Evolutionary conservation across 208 protist genomes (phyloP).

Genomic region (Angomonas ambiguus): DNA sequence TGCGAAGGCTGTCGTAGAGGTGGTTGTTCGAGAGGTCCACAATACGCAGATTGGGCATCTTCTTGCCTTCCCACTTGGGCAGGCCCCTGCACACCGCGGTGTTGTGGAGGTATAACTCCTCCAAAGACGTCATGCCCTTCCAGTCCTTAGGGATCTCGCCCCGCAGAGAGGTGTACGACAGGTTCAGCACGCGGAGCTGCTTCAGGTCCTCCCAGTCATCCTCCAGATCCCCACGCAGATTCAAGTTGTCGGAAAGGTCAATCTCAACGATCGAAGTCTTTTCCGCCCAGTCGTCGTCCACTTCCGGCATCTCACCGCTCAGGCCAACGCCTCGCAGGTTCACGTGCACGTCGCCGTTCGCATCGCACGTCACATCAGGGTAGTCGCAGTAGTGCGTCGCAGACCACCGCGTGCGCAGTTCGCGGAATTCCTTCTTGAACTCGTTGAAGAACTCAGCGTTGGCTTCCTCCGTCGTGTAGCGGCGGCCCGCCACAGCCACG

Average conservation of each 20-base stretch:
- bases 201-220: conserved; percentile 11
- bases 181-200: conserved; percentile 15
- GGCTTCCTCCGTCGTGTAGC: neutral
- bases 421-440: conserved; percentile 15
- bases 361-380: conserved; percentile 18
- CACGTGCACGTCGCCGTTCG: conserved; percentile 19
- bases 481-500: no score
- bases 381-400: conserved; percentile 23
- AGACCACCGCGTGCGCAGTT: conserved; percentile 16
- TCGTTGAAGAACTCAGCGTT: conserved; percentile 19
- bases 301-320: conserved; percentile 11
- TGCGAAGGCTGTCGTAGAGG: conserved; percentile 12
- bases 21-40: conserved; percentile 22
- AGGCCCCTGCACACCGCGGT: conserved; percentile 15
- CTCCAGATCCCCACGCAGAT: conserved; percentile 13
- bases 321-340: conserved; percentile 14
- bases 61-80: conserved; percentile 13
- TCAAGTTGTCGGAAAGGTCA: conserved; percentile 20
- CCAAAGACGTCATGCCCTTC: conserved; percentile 13
- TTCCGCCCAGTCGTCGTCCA: conserved; percentile 1
- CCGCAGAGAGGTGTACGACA: conserved; percentile 21
- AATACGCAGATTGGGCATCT: conserved; percentile 15
- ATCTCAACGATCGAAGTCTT: conserved; percentile 15
- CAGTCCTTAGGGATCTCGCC: conserved; percentile 12
- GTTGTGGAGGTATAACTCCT: conserved; percentile 23